phyloP scores from a whole-genome alignment of 768 basidiomycete species.

The Solioccasus polychromus region DNA sequence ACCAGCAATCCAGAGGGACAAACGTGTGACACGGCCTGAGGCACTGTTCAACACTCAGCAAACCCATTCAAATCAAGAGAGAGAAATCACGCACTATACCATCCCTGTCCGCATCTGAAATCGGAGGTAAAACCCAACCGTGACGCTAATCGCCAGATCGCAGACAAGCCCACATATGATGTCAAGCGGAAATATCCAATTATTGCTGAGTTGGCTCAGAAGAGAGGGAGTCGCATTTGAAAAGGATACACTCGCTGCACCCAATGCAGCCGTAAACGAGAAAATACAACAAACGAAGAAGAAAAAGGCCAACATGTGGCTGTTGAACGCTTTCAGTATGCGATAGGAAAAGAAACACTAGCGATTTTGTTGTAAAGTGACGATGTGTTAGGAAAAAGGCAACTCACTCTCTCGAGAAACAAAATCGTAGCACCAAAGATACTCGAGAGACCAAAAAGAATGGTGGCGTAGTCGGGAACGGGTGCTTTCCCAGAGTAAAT shows the following conservation, averaged over 20 bases:
- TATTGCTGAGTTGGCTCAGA: conserved; percentile 6
- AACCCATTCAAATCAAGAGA: neutral
- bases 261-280: conserved; percentile 22
- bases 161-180: conserved; percentile 16
- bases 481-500: neutral
- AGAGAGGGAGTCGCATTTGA: neutral
- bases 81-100: conserved; percentile 5
- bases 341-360: conserved; percentile 23
- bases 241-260: conserved; percentile 20
- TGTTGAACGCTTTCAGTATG: conserved; percentile 15
- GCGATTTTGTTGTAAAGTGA: neutral
- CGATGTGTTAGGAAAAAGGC: neutral
- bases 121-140: conserved; percentile 9
- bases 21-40: neutral
- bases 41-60: conserved; percentile 4
- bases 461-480: conserved; percentile 10
- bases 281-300: conserved; percentile 17
- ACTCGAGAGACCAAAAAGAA: conserved; percentile 20
- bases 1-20: conserved; percentile 12
- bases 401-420: conserved; percentile 18
- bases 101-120: neutral
- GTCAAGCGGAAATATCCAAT: conserved; percentile 20
- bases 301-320: conserved; percentile 10
- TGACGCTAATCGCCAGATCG: conserved; percentile 14
- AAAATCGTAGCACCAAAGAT: conserved; percentile 10